phyloP scores from a whole-genome alignment of 306 rosid species.

The Quercus mongolica region DNA sequence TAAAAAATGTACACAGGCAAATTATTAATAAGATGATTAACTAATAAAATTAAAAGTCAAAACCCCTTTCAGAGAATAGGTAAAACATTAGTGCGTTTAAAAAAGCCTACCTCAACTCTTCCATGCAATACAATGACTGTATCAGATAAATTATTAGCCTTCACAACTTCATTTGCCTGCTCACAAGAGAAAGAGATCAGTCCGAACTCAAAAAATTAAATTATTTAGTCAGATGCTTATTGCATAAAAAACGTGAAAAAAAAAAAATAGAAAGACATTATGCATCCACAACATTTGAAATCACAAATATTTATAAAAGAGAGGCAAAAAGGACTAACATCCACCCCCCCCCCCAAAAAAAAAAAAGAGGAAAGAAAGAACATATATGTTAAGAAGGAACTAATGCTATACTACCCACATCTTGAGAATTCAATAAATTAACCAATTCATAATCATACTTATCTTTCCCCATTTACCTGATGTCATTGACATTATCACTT shows the following conservation, averaged over 20 bases:
- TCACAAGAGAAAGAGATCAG: slow-evolving; percentile 29
- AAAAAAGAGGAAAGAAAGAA: not conserved
- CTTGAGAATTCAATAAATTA: not conserved
- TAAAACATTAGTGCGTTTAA: slow-evolving; percentile 5
- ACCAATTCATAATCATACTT: not conserved
- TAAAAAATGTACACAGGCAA: not conserved
- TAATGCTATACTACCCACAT: not conserved
- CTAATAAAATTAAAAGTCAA: not conserved
- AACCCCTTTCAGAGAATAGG: slow-evolving; percentile 8
- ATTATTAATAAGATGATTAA: slow-evolving; percentile 2
- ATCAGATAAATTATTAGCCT: slow-evolving; percentile 85
- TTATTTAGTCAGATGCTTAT: not conserved
- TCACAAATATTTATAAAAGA: not conserved
- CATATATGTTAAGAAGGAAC: not conserved
- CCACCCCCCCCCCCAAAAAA: not conserved
- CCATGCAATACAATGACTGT: slow-evolving; percentile 79
- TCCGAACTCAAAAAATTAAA: slow-evolving; percentile 5
- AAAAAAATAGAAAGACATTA: not conserved
- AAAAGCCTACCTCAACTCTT: slow-evolving; percentile 86
- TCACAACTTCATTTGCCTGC: slow-evolving; percentile 96
- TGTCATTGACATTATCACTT: not conserved
- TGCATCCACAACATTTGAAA: not conserved
- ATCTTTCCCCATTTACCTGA: not conserved
- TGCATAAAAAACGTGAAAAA: not conserved
- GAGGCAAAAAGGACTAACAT: not conserved